phyloP scores from a whole-genome alignment of 2,329 filamentous ascomycete species.

The Penicillium polonicum region DNA sequence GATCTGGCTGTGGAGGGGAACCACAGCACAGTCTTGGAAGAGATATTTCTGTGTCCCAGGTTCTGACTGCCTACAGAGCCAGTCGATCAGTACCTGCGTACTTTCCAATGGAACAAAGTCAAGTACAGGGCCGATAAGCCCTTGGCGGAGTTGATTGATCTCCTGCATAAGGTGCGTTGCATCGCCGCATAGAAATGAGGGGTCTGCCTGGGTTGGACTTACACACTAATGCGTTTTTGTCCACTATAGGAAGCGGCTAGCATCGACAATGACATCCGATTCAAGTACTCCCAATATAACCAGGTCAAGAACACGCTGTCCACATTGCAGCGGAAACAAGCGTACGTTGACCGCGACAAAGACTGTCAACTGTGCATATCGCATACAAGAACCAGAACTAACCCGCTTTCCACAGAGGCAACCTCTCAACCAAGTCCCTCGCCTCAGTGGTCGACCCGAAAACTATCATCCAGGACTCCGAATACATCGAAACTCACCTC shows the following conservation, averaged over 20 bases:
- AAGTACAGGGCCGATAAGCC: constrained; percentile 94
- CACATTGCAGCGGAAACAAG: constrained; percentile 80
- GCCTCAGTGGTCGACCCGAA: constrained; percentile 81
- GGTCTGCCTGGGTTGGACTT: not conserved
- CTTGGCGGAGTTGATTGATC: constrained; percentile 80
- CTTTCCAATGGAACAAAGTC: constrained; percentile 95
- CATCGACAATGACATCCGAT: constrained; percentile 93
- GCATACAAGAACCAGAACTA: constrained; percentile 2
- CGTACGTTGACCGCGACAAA: constrained; percentile 52
- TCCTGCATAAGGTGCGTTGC: constrained; percentile 72
- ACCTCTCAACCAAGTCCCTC: constrained; percentile 90
- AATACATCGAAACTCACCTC: constrained; percentile 95
- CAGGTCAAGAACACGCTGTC: constrained; percentile 81
- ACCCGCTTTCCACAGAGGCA: constrained; percentile 60
- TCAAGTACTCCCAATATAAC: constrained; percentile 93
- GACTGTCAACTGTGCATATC: not conserved
- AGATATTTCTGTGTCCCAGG: not conserved
- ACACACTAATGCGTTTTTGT: not conserved
- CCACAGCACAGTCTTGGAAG: constrained; percentile 4
- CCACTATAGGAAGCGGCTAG: constrained; percentile 72
- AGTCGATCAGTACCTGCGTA: constrained; percentile 87
- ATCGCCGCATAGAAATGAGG: no score
- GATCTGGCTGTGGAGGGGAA: not conserved
- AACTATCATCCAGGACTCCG: constrained; percentile 80
- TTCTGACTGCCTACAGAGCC: constrained; percentile 62